Evolutionary conservation across 164 flowering plant genomes (phyloP), one percentile per base, ranked within the genome.

Genomic region (Vitis cinerea): DNA sequence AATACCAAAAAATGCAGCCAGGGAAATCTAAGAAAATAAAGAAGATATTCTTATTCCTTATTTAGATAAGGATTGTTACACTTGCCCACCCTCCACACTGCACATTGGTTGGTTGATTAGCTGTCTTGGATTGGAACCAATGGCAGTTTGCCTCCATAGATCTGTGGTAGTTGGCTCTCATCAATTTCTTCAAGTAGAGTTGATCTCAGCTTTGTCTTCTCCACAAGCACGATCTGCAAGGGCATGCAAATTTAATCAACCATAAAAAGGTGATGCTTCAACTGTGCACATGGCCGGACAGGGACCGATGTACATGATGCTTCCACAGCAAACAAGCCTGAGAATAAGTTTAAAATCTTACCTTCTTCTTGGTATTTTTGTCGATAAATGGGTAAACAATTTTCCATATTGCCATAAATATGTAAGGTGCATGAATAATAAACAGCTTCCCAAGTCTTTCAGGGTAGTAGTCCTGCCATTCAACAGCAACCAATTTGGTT

Each of bases 391-490:
- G 97, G 77, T 75, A 84, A 61, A 94, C 64, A 2, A 85, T 64
- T 79, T 89, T 94, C 97, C 97, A 94, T 9, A 79, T 84, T 30
- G 84, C 68, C 94, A 78, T 79, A 54, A 94, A 90, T 16, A 94
- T 62, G 77, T 80, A 83, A 17, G 98, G 97, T 29, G 74, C 92
- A 64, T 92, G 90, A 50, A 94, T 75, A 12, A 90, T 8, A 60
- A 78, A 84, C 58, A 90, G 4, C 83, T 89, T 94, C 15, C 82
- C 97, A 10, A 94, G 86, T 72, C 98, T 85, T 69, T 94, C 97
- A 10, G 97, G 98, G 79, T 89, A 92, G 76, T 68, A 88, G 23
- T 90, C 94, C 98, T 94, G 87, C 71, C 61, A 73, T 60, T 19
- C 16, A 31, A n/a, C 13, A 62, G 44, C 27, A 23, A 23, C 2